Conservation (phyloP, 352 stramenopile species). For the Globisporangium spinosum region DNA sequence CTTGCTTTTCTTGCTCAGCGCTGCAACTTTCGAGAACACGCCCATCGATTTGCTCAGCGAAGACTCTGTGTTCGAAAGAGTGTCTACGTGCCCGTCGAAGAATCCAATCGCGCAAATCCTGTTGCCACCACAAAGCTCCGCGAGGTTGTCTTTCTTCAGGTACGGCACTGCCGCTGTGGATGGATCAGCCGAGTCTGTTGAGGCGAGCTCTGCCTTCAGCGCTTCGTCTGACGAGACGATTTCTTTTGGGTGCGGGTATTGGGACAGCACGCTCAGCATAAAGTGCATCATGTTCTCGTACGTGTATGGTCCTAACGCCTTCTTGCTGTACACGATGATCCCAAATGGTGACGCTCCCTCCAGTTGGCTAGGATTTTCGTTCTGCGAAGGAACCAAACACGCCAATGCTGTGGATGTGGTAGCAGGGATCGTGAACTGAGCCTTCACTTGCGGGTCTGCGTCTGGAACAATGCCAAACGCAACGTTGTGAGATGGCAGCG, state of each 20-base stretch:
- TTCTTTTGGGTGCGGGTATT: conserved; percentile 58
- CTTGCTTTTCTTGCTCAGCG: conserved; percentile 40
- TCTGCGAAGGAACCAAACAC: conserved; percentile 37
- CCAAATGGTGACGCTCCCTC: conserved; percentile 41
- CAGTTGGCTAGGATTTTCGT: conserved; percentile 25
- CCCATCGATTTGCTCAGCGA: conserved; percentile 36
- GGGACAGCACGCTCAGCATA: conserved; percentile 50
- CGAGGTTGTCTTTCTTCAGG: conserved; percentile 47
- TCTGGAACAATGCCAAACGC: conserved; percentile 51
- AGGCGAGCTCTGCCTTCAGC: conserved; percentile 16
- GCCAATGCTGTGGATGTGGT: conserved; percentile 37
- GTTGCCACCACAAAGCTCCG: conserved; percentile 45
- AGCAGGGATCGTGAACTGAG: conserved; percentile 50
- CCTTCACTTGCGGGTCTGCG: conserved; percentile 50
- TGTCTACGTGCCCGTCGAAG: conserved; percentile 59
- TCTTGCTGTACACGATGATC: conserved; percentile 67
- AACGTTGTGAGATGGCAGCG: conserved; percentile 52
- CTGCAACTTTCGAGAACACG: conserved; percentile 41
- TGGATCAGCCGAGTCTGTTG: conserved; percentile 14
- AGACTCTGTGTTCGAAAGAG: conserved; percentile 35
- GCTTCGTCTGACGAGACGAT: conserved; percentile 18
- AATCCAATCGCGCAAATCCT: conserved; percentile 80
- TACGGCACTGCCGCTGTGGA: conserved; percentile 39
- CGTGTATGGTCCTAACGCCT: conserved; percentile 52
- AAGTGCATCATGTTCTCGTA: conserved; percentile 72